Evolutionary conservation across 2,329 filamentous ascomycete species (phyloP).

Genomic region (Juglanconis juglandina): DNA sequence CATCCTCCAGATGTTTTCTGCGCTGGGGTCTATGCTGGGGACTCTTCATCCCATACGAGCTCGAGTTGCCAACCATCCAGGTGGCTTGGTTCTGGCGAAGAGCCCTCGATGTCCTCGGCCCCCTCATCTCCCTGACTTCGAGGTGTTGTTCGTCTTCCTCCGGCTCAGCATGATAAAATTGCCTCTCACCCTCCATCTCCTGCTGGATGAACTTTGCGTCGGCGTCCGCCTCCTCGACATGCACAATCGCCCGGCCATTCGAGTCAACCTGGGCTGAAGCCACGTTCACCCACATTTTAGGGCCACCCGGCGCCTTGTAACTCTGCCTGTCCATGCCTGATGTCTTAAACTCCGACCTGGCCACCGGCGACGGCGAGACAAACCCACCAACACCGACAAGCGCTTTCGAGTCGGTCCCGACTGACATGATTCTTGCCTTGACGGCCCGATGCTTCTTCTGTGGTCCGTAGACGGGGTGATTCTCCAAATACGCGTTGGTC

Average conservation of each 20-base stretch:
- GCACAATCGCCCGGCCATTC: conserved; percentile 46
- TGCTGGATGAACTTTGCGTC: conserved; percentile 42
- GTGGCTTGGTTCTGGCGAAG: background rate
- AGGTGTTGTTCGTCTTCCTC: conserved; percentile 25
- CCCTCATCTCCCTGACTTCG: background rate
- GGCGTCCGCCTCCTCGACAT: conserved; percentile 35
- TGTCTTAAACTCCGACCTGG: background rate
- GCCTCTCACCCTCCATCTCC: conserved; percentile 39
- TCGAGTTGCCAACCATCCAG: background rate
- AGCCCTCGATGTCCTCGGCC: background rate
- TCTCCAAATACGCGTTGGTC: conserved; percentile 51
- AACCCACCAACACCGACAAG: conserved; percentile 54
- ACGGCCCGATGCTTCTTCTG: conserved; percentile 48
- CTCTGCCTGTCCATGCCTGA: conserved; percentile 2
- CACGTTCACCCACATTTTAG: conserved; percentile 51
- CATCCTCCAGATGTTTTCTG: background rate
- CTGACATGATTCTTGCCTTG: conserved; percentile 45
- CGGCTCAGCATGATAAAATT: conserved; percentile 30
- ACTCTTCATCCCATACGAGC: background rate
- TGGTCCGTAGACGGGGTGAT: conserved; percentile 60
- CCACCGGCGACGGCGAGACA: conserved; percentile 37
- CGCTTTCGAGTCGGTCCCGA: background rate
- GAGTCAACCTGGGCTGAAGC: conserved; percentile 44
- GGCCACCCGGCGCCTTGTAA: conserved; percentile 51
- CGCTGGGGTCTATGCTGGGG: no score